These are phyloP conservation scores for Chernovozyma sophiae-reginae DNA, from an alignment of 1,139 yeast species.

Conservation along the genomic window DNA sequence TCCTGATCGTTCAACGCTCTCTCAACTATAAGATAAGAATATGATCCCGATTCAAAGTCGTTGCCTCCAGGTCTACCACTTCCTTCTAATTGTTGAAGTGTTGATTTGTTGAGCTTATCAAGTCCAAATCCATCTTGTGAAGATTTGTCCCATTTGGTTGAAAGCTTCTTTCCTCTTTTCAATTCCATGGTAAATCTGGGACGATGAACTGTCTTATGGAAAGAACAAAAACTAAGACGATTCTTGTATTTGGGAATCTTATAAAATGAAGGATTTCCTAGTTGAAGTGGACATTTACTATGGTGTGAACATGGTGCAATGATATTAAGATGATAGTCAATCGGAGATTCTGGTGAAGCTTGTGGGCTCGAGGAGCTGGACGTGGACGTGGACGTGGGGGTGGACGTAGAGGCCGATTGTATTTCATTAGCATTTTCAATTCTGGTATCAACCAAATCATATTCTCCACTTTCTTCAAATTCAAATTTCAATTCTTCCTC, in stretches of 20 bases:
- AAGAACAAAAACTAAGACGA: constrained; percentile 70
- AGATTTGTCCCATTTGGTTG: constrained; percentile 65
- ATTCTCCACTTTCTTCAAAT: constrained; percentile 39
- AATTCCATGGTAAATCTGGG: constrained; percentile 77
- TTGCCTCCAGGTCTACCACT: constrained; percentile 74
- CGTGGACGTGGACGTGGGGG: no score
- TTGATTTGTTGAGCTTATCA: constrained; percentile 23
- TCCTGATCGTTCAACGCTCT: constrained; percentile 42
- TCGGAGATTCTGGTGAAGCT: constrained; percentile 7
- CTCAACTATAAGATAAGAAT: constrained; percentile 71
- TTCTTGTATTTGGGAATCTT: constrained; percentile 58
- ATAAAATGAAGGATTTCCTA: constrained; percentile 67
- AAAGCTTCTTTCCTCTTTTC: constrained; percentile 73
- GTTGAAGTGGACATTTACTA: constrained; percentile 79
- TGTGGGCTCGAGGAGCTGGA: not conserved
- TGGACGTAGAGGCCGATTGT: no score
- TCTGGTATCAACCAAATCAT: constrained; percentile 30
- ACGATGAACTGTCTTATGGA: constrained; percentile 66
- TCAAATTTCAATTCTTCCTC: constrained; percentile 49
- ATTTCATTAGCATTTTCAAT: constrained; percentile 7
- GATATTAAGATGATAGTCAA: constrained; percentile 54
- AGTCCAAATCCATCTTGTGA: constrained; percentile 52
- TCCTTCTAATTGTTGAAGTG: constrained; percentile 41
- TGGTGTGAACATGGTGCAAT: constrained; percentile 94
- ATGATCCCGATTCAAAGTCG: constrained; percentile 70